phyloP scores from a whole-genome alignment of 495 filamentous ascomycete genomes.

The Aspergillus nanangensis region DNA sequence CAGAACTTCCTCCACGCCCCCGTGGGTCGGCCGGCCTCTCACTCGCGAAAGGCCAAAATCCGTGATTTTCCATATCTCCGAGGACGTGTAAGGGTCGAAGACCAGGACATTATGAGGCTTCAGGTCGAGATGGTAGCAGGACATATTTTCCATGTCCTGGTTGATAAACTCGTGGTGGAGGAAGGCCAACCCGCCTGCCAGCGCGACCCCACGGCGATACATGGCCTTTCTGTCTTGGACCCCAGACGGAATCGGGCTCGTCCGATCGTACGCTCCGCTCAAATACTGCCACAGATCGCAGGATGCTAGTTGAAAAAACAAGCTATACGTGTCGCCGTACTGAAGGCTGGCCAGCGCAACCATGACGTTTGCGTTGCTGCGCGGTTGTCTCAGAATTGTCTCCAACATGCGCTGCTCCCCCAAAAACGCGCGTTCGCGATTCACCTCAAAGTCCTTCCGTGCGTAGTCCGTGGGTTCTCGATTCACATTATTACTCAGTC shows the following conservation, averaged over 20 bases:
- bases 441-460: constrained; percentile 14
- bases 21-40: background rate
- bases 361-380: constrained; percentile 9
- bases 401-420: constrained; percentile 7
- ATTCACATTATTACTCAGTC: background rate
- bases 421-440: constrained; percentile 5
- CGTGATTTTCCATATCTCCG: constrained; percentile 25
- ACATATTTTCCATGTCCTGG: background rate
- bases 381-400: constrained; percentile 7
- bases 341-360: constrained; percentile 13
- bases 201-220: constrained; percentile 8
- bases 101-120: constrained; percentile 43
- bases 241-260: background rate
- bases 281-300: constrained; percentile 14
- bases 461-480: constrained; percentile 2
- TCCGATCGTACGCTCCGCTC: background rate
- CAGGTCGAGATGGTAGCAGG: constrained; percentile 35
- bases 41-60: constrained; percentile 27
- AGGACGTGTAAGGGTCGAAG: constrained; percentile 4
- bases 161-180: constrained; percentile 16
- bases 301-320: constrained; percentile 14
- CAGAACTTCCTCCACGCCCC: background rate
- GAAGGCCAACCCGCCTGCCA: constrained; percentile 20
- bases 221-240: constrained; percentile 6
- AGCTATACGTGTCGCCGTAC: constrained; percentile 9